These are phyloP conservation scores for Micromonas pusilla DNA, from an alignment of 139 green algal genomes.

Conservation along the genomic window DNA sequence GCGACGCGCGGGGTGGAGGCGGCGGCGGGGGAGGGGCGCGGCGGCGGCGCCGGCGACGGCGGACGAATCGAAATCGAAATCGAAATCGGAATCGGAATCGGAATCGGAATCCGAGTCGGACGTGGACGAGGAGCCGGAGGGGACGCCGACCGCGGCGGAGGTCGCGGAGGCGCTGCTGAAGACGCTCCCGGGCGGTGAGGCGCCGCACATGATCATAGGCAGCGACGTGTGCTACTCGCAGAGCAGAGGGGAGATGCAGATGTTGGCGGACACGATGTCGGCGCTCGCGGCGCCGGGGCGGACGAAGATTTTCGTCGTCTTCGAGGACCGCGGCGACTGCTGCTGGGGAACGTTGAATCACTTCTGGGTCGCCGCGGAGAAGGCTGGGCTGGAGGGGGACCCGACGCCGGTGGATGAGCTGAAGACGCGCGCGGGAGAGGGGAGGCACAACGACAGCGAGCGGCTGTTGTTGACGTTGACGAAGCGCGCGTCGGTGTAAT, in stretches of 20 bases:
- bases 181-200: neutral
- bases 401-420: neutral
- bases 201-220: conserved; percentile 9
- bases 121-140: neutral
- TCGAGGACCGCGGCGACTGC: conserved; percentile 6
- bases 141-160: neutral
- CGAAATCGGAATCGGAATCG: neutral
- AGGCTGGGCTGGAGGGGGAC: neutral
- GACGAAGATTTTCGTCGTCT: neutral
- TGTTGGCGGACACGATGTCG: neutral
- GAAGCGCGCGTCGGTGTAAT: neutral
- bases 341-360: neutral
- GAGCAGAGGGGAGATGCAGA: neutral
- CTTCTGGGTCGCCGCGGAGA: neutral
- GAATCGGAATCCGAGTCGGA: neutral
- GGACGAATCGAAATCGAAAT: too few relatives aligned
- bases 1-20: neutral
- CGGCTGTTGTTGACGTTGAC: neutral
- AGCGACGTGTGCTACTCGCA: conserved; percentile 8
- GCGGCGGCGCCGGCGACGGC: too few relatives aligned
- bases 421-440: neutral
- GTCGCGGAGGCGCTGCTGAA: neutral
- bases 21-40: neutral
- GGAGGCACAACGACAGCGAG: neutral
- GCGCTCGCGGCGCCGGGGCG: neutral